A percentile compares a stretch with the other conserved stretches of the same genome.
Conservation (phyloP, 169 alveolate species). For the Plasmodium relictum region DNA sequence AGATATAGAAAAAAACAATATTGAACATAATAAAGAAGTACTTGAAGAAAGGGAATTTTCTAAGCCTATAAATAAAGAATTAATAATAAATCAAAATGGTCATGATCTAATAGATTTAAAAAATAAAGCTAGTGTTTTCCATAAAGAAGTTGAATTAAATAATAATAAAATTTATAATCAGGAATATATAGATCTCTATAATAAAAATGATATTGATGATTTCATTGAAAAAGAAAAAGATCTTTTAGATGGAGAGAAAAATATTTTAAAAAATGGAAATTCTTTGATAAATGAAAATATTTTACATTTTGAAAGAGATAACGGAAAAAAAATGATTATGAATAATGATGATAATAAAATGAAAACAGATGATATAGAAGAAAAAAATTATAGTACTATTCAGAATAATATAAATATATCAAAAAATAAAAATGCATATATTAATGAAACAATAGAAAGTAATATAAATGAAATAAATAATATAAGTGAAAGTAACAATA, state of each 20-base stretch:
- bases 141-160: not conserved
- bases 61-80: not conserved
- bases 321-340: not conserved
- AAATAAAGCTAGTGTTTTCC: no score
- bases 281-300: not conserved
- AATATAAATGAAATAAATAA: not conserved
- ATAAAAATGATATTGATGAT: not conserved
- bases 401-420: slow-evolving; percentile 3
- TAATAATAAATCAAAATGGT: not conserved
- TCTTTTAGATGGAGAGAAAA: not conserved
- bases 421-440: not conserved
- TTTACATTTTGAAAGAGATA: not conserved
- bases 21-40: not conserved
- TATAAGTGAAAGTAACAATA: not conserved
- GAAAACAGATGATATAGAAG: not conserved
- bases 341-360: not conserved
- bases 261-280: not conserved
- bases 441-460: not conserved
- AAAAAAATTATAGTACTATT: not conserved
- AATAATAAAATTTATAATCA: not conserved
- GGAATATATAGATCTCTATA: not conserved
- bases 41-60: not conserved
- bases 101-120: not conserved
- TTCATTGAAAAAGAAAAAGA: not conserved
- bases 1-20: no score